These are phyloP conservation scores for Citrus hindsii DNA, from an alignment of 345 rosid species.

Conservation along the genomic window DNA sequence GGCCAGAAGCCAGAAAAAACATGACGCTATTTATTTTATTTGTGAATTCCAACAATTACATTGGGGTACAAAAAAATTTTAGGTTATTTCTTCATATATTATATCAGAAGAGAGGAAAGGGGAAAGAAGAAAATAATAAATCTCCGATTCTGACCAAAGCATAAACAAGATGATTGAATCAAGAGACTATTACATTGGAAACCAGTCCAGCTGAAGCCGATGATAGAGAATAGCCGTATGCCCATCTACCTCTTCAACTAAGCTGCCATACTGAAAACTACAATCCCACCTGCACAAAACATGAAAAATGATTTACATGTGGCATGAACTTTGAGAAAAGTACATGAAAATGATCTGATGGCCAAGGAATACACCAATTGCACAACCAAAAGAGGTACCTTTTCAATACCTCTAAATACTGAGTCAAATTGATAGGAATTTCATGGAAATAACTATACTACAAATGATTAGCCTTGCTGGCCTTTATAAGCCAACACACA, in stretches of 20 bases:
- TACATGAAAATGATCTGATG: neutral
- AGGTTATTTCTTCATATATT: neutral
- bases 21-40: neutral
- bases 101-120: neutral
- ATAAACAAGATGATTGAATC: constrained; percentile 7
- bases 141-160: neutral
- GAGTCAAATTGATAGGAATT: neutral
- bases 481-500: neutral
- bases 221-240: constrained; percentile 97
- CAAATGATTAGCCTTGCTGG: neutral
- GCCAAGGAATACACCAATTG: neutral
- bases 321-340: neutral
- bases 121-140: neutral
- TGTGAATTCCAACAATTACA: neutral
- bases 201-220: constrained; percentile 96
- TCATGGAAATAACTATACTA: neutral
- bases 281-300: constrained; percentile 89
- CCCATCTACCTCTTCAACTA: constrained; percentile 99
- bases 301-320: neutral
- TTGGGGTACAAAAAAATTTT: neutral
- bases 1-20: neutral
- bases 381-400: neutral
- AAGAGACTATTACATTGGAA: constrained; percentile 61
- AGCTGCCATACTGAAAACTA: constrained; percentile 88
- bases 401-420: constrained; percentile 1